Conservation (phyloP, 345 rosid species). For the Pelargonium nanum region DNA sequence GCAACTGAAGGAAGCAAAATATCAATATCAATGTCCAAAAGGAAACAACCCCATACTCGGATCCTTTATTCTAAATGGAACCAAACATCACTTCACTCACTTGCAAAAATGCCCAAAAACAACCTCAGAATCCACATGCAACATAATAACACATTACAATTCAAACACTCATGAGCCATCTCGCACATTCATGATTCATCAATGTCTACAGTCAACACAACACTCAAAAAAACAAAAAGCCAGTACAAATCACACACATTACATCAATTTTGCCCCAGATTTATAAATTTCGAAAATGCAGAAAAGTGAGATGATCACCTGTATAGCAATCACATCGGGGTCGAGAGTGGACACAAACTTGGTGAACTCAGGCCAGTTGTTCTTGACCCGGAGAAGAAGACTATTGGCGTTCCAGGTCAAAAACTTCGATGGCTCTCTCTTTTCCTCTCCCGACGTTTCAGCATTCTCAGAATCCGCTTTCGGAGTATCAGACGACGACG, state of each 20-base stretch:
- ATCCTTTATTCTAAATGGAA: neutral
- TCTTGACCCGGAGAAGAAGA: slow-evolving; percentile 85
- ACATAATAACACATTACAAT: neutral
- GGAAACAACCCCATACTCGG: neutral
- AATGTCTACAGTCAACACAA: neutral
- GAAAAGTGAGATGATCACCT: slow-evolving; percentile 24
- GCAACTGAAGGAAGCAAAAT: neutral
- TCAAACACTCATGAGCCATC: neutral
- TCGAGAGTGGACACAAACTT: slow-evolving; percentile 50
- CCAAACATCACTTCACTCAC: neutral
- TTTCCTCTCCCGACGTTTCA: slow-evolving; percentile 15
- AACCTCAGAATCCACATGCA: neutral
- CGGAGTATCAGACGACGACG: slow-evolving; percentile 3
- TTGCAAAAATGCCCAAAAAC: neutral
- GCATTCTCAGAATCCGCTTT: slow-evolving; percentile 11
- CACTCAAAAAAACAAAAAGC: neutral
- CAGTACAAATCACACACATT: slow-evolving; percentile 1
- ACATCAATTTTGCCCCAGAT: slow-evolving; percentile 4
- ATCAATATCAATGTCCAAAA: neutral
- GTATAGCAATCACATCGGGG: slow-evolving; percentile 82
- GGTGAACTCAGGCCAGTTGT: slow-evolving; percentile 74
- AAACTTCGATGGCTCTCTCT: slow-evolving; percentile 64
- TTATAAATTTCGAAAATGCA: neutral
- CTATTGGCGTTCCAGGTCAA: slow-evolving; percentile 94
- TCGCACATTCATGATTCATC: slow-evolving; percentile 3